These are phyloP conservation scores for Acacia pycnantha DNA, from an alignment of 331 rosid species.

Conservation along the genomic window DNA sequence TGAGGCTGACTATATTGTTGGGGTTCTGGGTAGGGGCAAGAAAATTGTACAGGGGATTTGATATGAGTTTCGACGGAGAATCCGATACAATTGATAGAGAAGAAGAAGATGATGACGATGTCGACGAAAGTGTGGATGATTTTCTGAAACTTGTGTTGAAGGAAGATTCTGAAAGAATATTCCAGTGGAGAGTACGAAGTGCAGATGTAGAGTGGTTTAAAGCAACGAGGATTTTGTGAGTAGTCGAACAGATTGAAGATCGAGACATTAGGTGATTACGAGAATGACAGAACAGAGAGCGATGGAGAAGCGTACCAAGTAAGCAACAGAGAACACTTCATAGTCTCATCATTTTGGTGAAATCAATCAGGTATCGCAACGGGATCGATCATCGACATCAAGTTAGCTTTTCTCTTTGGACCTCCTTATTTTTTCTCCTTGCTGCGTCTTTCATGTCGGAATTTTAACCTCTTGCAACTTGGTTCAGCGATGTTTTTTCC, in stretches of 20 bases:
- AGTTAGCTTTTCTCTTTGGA: not conserved
- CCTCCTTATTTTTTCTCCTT: not conserved
- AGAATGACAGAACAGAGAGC: not conserved
- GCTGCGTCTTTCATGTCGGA: not conserved
- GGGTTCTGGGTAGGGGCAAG: constrained; percentile 83
- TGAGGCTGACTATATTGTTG: constrained; percentile 66
- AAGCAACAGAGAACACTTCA: not conserved
- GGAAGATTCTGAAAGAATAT: constrained; percentile 21
- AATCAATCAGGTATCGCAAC: not conserved
- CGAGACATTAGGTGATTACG: constrained; percentile 39
- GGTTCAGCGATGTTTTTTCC: too few species aligned
- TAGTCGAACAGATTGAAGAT: constrained; percentile 20
- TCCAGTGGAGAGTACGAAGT: not conserved
- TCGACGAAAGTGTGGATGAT: constrained; percentile 34
- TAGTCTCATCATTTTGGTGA: not conserved
- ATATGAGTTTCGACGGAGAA: constrained; percentile 40
- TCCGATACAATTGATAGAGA: constrained; percentile 43
- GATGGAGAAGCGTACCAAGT: not conserved
- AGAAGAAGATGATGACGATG: constrained; percentile 39
- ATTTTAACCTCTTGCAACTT: too few species aligned
- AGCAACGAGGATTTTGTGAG: not conserved
- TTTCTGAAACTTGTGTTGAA: constrained; percentile 7
- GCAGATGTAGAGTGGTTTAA: not conserved
- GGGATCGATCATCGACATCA: not conserved
- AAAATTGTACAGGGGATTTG: constrained; percentile 74